Evolutionary conservation across 805 yeast genomes (phyloP).

Genomic region (Sugiyamaella mastotermitis): DNA sequence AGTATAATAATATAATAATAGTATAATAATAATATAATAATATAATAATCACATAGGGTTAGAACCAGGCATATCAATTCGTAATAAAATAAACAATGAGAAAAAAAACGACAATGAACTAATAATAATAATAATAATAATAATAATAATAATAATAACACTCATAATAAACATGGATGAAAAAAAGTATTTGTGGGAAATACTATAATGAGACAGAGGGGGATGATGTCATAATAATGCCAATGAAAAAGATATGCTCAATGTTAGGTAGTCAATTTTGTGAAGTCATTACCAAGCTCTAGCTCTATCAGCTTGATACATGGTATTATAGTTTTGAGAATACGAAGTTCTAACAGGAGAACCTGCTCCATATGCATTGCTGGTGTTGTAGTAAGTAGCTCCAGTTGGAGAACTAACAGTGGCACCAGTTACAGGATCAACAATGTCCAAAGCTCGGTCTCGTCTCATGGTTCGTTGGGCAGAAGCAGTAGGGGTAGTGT

Average conservation of each 20-base stretch:
- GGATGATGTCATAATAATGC: too few species aligned
- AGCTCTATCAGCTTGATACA: too few species aligned
- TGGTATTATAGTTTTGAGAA: too few species aligned
- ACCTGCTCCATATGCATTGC: constrained; percentile 4
- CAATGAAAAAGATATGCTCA: too few species aligned
- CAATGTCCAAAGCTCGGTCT: constrained; percentile 37
- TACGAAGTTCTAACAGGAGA: constrained; percentile 1
- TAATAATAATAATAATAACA: not conserved
- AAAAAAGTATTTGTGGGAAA: not conserved
- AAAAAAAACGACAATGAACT: too few species aligned
- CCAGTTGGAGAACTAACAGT: constrained; percentile 37
- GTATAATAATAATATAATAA: not conserved
- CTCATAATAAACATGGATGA: not conserved
- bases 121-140: not conserved
- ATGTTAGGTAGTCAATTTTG: too few species aligned
- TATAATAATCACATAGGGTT: not conserved
- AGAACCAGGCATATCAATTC: not conserved
- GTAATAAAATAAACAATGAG: not conserved
- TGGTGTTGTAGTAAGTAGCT: not conserved
- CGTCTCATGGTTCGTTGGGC: constrained; percentile 3
- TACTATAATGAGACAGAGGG: too few species aligned
- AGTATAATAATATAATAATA: not conserved
- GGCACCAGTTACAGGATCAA: constrained; percentile 46
- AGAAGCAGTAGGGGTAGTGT: constrained; percentile 10
- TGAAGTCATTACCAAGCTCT: too few species aligned